Percentiles rank a stretch among this genome's conserved stretches.
Conservation (phyloP, 106 monocot genomes). For the Hemerocallis citrina region DNA sequence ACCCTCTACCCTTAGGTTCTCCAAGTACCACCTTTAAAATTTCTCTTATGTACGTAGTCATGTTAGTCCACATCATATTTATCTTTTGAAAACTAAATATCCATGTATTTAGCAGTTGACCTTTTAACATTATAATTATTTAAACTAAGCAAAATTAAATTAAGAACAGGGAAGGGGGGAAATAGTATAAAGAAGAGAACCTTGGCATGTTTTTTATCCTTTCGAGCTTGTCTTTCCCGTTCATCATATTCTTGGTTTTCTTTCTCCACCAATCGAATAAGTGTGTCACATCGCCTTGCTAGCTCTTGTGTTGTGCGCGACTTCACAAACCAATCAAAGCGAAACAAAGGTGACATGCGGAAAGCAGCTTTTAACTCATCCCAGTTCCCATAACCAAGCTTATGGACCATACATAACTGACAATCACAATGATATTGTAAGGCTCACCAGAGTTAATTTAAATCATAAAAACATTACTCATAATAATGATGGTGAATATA, state of each 20-base stretch:
- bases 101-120: not conserved
- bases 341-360: conserved; percentile 81
- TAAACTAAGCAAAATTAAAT: no score
- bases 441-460: not conserved
- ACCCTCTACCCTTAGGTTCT: no score
- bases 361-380: conserved; percentile 93
- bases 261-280: conserved; percentile 90
- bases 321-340: conserved; percentile 99
- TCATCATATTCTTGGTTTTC: conserved; percentile 98
- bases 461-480: not conserved
- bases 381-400: conserved; percentile 97
- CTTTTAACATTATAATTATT: no score
- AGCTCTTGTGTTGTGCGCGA: conserved; percentile 94
- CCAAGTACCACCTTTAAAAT: not conserved
- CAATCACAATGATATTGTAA: conserved; percentile 5
- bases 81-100: not conserved
- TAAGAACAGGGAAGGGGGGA: not conserved
- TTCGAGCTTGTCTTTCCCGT: conserved; percentile 72
- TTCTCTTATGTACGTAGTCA: not conserved
- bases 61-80: not conserved
- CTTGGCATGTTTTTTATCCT: conserved; percentile 80
- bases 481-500: not conserved
- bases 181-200: conserved; percentile 9
- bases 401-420: conserved; percentile 96
- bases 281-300: conserved; percentile 84